Evolutionary conservation across 768 basidiomycete genomes (phyloP), one percentile per base, ranked within the genome.

Genomic region (Chalciporus pseudorubinellus): DNA sequence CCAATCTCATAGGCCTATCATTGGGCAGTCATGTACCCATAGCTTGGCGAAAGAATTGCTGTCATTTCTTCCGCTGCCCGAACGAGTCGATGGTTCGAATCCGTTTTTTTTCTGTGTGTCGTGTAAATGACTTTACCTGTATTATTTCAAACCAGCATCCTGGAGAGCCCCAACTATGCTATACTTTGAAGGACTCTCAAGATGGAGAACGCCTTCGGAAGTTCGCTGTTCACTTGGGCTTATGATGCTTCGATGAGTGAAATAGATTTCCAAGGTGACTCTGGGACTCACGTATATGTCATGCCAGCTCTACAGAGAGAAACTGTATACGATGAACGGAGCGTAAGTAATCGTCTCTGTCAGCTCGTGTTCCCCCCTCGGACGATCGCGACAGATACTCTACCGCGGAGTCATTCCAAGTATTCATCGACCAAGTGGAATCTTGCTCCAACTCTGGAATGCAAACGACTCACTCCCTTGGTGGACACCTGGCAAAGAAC

Each of bases 211-310:
- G 78, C 81, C 1, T 82, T 80, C 51, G 79, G 72, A 2, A 71
- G 81, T 11, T 79, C 70, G 6, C 79, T 80, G 53, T 77, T 76
- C 40, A 77, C 76, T 22, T 81, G 81, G 78, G 77, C 78, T 12
- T 80, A 81, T 53, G 76, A 79, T 7, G 77, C 80, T 57, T 70
- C 79, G 28, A 79, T 79, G 45, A 33, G 73, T 63, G 18, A 26
- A 21, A 22, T n/a, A 13, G 1, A 2, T 26, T n/a, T 43, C 28
- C 13, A 20, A 26, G 31, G 29, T 11, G 29, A 11, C 29, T 31
- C 29, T 31, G 11, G 4, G 3, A 3, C 10, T 31, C 29, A 3
- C 7, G 12, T 13, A 31, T 4, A 3, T 31, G 29, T 26, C 29
- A 31, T 31, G 29, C 10, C 29, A 31, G 13, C 12, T 31, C 29